Evolutionary conservation across 78 protist species (phyloP).

Genomic region (Dictyostelium capitatum): DNA sequence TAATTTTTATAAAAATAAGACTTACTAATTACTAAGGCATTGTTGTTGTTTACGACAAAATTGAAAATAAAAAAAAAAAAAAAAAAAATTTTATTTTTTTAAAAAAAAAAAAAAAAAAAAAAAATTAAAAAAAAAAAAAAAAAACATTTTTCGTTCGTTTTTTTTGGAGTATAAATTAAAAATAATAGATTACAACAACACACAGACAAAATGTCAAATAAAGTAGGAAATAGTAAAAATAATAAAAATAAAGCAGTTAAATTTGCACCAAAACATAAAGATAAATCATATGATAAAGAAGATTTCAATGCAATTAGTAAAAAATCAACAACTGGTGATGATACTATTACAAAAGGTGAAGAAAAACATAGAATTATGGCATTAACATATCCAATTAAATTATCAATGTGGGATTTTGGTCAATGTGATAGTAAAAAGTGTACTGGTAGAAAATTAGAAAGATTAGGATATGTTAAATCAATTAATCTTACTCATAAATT

Average conservation of each 20-base stretch:
- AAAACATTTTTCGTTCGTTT: background rate
- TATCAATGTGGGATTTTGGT: constrained; percentile 87
- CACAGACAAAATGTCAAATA: constrained; percentile 11
- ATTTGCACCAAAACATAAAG: constrained; percentile 47
- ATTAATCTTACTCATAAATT: constrained; percentile 66
- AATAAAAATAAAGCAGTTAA: constrained; percentile 28
- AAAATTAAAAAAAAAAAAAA: background rate
- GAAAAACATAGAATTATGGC: constrained; percentile 64
- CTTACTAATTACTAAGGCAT: too few relatives aligned
- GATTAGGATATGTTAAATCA: constrained; percentile 78
- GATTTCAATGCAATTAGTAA: constrained; percentile 16
- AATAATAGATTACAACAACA: too few relatives aligned
- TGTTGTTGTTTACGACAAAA: too few relatives aligned
- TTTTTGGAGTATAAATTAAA: background rate
- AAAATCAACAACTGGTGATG: background rate
- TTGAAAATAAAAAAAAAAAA: too few relatives aligned
- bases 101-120: too few relatives aligned
- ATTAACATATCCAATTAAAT: constrained; percentile 41
- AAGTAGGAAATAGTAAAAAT: background rate
- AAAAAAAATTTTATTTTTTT: too few relatives aligned
- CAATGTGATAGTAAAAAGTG: constrained; percentile 95
- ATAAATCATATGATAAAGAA: constrained; percentile 39
- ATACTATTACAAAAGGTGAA: constrained; percentile 45
- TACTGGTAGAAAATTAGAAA: constrained; percentile 92
- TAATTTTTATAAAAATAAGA: too few relatives aligned